Evolutionary conservation across 23 red algal genomes (phyloP), one percentile per base, ranked within the genome.

Genomic region (Gracilaria domingensis): DNA sequence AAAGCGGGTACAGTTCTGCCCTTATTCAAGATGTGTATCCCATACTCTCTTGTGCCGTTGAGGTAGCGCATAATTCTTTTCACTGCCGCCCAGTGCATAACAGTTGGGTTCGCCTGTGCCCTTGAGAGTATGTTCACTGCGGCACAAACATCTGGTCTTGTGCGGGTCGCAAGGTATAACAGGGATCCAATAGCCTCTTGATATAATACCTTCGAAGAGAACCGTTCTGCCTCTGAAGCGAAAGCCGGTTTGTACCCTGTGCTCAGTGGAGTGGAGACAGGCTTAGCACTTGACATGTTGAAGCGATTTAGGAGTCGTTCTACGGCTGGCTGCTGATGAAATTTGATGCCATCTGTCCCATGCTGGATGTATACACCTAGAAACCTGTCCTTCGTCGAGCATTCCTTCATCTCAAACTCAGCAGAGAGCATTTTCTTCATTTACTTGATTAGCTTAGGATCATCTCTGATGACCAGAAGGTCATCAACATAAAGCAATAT

Each of bases 111-210:
- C 13, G 1, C 13, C 33, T 36, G 32, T 44, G 38, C 21, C 14
- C 78, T 40, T 21, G 56, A 48, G 16, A 91, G 45, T 12, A 83
- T 54, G 48, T 58, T 39, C 30, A 83, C 75, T 0, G 88, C 75
- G 40, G n/a, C n/a, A 67, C 32, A 45, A 0, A 81, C 69, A 30
- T 91, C 88, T 24, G 88, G 76, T 53, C 88, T 67, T 12, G 56
- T 91, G 8, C 59, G 12, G 8, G 0, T 67, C 16, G 88, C 53
- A 20, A 82, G 25, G 75, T 81, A 91, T 8, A 91, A 35, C 58
- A 91, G 45, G 14, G 76, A 16, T 20, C 75, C 88, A n/a, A 91
- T 34, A 55, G 79, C 76, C 44, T 91, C 74, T 37, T 56, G 58
- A 55, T 66, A 82, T 8, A 44, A 42, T 17, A 29, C 12, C 7